Base-by-base conservation (phyloP, 106 monocot genomes). In the Narthecium ossifragum region DNA sequence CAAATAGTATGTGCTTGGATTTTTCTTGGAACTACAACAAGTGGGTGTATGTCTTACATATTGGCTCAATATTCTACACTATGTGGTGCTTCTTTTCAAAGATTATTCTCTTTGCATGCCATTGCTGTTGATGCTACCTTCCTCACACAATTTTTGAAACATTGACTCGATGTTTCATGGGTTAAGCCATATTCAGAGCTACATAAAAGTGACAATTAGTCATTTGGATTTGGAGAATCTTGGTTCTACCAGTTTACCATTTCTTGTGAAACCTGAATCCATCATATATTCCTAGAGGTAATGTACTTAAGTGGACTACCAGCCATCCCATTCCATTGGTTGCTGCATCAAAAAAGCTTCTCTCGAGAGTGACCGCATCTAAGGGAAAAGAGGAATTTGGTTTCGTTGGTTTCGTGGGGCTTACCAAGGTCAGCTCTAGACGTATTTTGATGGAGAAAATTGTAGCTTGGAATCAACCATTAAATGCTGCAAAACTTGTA, bases 31-130 rank as follows among this genome's bases (percentile, higher is more conserved):
- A 78, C 69, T 25, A 73, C 78, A 60, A 34, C n/a, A 40, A 4
- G 61, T 36, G 38, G 83, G 90, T 34, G 83, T 71, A 49, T 84
- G 83, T 55, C 55, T 96, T 41, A 90, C 96, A 51, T 96, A 90
- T 72, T 96, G 90, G 90, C 72, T 96, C 53, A 96, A 96, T 71
- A 70, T 96, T 26, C 80, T 94, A 67, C 94, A 94, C 90, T 94
- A 30, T 54, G 6, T 8, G 7, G 49, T 49, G 2, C 49, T 22
- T 22, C 23, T 3, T 49, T 0, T 49, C 3, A 22, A 49, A 22
- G 21, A 10, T n/a, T n/a, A n/a, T n/a, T n/a, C n/a, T n/a, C n/a
- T n/a, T n/a, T n/a, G n/a, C n/a, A n/a, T n/a, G n/a, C n/a, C n/a
- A n/a, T n/a, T n/a, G n/a, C n/a, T n/a, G n/a, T n/a, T n/a, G n/a